These are phyloP conservation scores for Aegle marmelos DNA, from an alignment of 345 rosid genomes.

Conservation along the genomic window DNA sequence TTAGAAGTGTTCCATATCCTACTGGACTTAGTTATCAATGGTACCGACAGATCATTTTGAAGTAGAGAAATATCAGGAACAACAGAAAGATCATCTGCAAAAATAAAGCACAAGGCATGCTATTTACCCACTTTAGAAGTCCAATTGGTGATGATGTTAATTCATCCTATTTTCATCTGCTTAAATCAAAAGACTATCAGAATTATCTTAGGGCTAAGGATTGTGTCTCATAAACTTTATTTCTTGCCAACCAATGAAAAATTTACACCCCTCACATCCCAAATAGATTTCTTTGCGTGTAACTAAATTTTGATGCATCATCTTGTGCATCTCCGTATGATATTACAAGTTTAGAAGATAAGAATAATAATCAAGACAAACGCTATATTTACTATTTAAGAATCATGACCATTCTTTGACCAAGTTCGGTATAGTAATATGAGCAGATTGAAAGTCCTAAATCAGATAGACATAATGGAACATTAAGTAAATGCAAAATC, in stretches of 20 bases:
- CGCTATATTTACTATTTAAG: background rate
- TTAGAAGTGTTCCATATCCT: constrained; percentile 53
- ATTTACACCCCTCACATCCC: background rate
- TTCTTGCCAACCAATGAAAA: background rate
- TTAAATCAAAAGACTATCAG: constrained; percentile 3
- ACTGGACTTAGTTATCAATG: constrained; percentile 17
- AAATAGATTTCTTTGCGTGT: background rate
- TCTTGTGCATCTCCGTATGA: background rate
- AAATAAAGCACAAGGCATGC: constrained; percentile 13
- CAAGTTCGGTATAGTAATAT: background rate
- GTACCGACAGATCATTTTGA: constrained; percentile 27
- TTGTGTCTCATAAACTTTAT: background rate
- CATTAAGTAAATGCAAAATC: background rate
- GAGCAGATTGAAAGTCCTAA: constrained; percentile 2
- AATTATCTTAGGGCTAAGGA: background rate
- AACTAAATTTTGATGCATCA: background rate
- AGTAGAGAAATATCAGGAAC: constrained; percentile 20
- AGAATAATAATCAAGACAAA: background rate
- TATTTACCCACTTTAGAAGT: constrained; percentile 9
- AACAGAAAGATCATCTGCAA: constrained; percentile 25
- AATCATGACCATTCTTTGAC: background rate
- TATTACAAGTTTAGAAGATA: background rate
- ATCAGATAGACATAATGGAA: background rate
- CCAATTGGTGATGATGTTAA: background rate
- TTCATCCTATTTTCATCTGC: constrained; percentile 1